A percentile compares a stretch with the other conserved stretches of the same genome.
Conservation (phyloP, 2,329 filamentous ascomycete genomes). For the Ophiostoma populinum region DNA sequence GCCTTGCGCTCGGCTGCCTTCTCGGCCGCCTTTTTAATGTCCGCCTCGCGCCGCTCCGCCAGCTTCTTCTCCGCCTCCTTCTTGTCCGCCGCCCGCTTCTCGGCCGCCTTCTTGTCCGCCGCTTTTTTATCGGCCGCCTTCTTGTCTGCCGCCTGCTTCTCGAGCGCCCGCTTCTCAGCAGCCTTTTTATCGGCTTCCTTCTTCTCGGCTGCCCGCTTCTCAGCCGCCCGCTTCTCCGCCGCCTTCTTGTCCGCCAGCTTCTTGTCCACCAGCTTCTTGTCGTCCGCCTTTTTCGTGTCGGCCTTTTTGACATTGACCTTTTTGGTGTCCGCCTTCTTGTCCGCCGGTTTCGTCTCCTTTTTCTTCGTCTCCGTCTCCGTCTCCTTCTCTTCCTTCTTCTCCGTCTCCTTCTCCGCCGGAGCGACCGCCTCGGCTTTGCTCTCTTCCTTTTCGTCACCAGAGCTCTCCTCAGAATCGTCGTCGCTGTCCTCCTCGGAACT, state of each 20-base stretch:
- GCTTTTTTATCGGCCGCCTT: neutral
- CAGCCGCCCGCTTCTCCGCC: neutral
- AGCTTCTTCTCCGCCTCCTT: conserved; percentile 2
- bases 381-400: neutral
- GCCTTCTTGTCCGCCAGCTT: neutral
- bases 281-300: neutral
- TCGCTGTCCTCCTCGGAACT: too few species aligned
- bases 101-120: neutral
- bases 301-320: neutral
- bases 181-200: neutral
- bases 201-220: neutral
- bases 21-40: conserved; percentile 1
- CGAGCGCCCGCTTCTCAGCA: neutral
- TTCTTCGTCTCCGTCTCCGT: neutral
- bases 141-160: neutral
- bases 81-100: neutral
- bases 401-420: neutral
- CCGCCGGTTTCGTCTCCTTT: neutral
- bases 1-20: neutral
- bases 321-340: neutral
- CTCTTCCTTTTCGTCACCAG: neutral
- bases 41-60: too few species aligned
- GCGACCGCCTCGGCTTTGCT: neutral
- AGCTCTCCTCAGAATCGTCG: neutral
- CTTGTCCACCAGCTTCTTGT: conserved; percentile 1